These are phyloP conservation scores for Microbotryomycetes sp. DNA, from an alignment of 1,284 basidiomycete genomes.

Conservation along the genomic window DNA sequence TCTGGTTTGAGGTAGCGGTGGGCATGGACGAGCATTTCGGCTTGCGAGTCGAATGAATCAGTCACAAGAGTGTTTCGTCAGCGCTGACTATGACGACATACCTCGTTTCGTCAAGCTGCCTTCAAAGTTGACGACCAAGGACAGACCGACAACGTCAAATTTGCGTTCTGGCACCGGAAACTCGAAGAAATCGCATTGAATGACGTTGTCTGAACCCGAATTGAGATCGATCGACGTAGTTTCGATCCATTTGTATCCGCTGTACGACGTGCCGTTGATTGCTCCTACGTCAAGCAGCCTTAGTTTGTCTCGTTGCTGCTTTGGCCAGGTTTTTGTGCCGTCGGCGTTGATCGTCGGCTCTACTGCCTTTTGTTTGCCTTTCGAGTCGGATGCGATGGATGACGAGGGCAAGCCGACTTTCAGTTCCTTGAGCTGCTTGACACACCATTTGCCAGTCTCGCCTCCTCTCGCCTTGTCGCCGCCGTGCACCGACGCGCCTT, in stretches of 20 bases:
- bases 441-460: constrained; percentile 35
- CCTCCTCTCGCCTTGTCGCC: constrained; percentile 32
- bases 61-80: not conserved
- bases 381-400: not conserved
- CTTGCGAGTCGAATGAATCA: constrained; percentile 3
- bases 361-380: constrained; percentile 11
- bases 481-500: constrained; percentile 33
- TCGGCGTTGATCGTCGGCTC: constrained; percentile 19
- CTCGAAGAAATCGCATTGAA: constrained; percentile 40
- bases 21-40: constrained; percentile 33
- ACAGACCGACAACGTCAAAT: constrained; percentile 42
- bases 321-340: constrained; percentile 27
- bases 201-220: constrained; percentile 39
- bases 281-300: constrained; percentile 44
- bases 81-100: constrained; percentile 2
- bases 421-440: constrained; percentile 28
- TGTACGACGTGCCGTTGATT: constrained; percentile 41
- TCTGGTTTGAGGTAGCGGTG: constrained; percentile 32
- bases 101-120: constrained; percentile 40
- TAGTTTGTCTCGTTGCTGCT: constrained; percentile 23
- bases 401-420: constrained; percentile 19
- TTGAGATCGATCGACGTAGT: constrained; percentile 43
- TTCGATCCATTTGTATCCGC: constrained; percentile 38
- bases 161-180: constrained; percentile 29
- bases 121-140: constrained; percentile 44